phyloP scores from a whole-genome alignment of 441 rosid genomes.

The Erodium moschatum region DNA sequence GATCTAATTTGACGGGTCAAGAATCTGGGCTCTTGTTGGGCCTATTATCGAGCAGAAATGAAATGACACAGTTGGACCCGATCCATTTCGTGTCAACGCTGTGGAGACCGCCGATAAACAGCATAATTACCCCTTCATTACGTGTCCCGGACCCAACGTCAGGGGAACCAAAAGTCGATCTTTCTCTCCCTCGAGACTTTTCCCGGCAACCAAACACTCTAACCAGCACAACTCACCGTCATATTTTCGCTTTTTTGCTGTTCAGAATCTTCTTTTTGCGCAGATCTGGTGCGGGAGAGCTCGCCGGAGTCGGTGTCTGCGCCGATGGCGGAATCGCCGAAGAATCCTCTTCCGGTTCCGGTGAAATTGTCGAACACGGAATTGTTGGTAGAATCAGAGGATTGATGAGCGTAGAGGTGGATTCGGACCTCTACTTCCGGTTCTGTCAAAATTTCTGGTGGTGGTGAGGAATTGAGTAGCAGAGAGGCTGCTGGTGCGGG shows the following conservation, averaged over 20 bases:
- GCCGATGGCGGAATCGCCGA: conserved; percentile 11
- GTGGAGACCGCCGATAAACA: no score
- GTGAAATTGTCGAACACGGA: background rate
- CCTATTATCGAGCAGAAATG: no score
- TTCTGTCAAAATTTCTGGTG: background rate
- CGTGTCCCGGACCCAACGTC: no score
- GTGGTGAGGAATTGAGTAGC: background rate
- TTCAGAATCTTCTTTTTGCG: no score
- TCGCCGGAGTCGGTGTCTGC: conserved; percentile 9
- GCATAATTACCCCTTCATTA: background rate
- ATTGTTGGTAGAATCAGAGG: background rate
- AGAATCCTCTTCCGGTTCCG: background rate
- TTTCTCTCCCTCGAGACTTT: background rate
- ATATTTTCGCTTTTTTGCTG: no score
- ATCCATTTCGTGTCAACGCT: no score
- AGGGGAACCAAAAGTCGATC: no score
- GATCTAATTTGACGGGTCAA: no score
- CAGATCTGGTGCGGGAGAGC: conserved; percentile 7
- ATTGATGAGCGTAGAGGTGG: no score
- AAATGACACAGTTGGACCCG: no score
- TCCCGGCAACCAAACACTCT: conserved; percentile 1
- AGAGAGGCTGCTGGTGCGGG: background rate
- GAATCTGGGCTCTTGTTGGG: no score
- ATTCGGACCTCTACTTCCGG: background rate
- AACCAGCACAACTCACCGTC: background rate